Evolutionary conservation across 192 early-diverging fungal species (phyloP).

Genomic region (Entomortierella chlamydospora): DNA sequence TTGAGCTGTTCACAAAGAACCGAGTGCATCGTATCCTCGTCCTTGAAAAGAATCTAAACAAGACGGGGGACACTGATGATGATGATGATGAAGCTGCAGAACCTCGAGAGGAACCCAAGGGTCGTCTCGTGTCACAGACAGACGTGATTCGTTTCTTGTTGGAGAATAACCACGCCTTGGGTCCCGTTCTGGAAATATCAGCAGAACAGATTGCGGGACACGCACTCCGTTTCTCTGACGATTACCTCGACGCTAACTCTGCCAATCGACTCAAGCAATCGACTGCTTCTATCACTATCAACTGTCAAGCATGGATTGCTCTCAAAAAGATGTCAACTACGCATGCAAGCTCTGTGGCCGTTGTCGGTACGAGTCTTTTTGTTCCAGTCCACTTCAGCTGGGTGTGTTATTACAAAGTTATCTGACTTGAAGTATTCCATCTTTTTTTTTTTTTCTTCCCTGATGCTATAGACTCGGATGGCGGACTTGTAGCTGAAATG

Average conservation of each 20-base stretch:
- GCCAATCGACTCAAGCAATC: conserved; percentile 16
- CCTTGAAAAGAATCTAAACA: conserved; percentile 30
- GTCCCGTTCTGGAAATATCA: conserved; percentile 56
- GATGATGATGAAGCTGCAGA: conserved; percentile 22
- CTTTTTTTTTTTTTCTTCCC: no score
- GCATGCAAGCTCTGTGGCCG: conserved; percentile 67
- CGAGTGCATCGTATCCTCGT: conserved; percentile 64
- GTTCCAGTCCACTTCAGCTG: no score
- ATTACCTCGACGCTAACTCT: conserved; percentile 9
- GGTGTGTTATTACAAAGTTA: no score
- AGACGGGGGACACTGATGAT: conserved; percentile 16
- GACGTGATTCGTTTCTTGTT: conserved; percentile 64
- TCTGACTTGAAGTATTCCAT: no score
- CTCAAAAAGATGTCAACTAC: conserved; percentile 59
- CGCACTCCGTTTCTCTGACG: conserved; percentile 27
- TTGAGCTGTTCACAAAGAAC: conserved; percentile 55
- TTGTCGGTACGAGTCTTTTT: conserved; percentile 51
- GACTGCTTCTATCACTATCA: conserved; percentile 54
- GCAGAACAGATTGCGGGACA: conserved; percentile 35
- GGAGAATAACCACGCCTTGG: conserved; percentile 63
- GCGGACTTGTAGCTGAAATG: conserved; percentile 72
- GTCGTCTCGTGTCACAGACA: conserved; percentile 62
- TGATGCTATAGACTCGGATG: conserved; percentile 59
- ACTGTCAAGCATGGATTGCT: conserved; percentile 57
- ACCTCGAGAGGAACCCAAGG: conserved; percentile 38